Percentiles rank a stretch among this genome's conserved stretches.
These are phyloP conservation scores for Fusarium buharicum DNA, from an alignment of 2,329 filamentous ascomycete genomes.

Conservation along the genomic window DNA sequence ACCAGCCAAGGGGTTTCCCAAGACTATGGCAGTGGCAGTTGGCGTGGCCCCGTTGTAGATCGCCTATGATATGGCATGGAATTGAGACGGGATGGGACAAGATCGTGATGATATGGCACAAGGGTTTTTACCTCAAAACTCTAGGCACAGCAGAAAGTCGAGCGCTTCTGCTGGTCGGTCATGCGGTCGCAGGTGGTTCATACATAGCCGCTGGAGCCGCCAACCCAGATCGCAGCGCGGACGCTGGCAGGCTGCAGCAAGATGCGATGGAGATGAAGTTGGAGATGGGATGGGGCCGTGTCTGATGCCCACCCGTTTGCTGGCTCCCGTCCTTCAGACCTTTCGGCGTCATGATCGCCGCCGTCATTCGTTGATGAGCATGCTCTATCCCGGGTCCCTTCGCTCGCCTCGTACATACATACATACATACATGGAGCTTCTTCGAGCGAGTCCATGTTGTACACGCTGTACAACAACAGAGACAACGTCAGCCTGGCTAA, in stretches of 20 bases:
- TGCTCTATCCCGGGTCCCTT: constrained; percentile 36
- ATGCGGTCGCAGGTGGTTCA: constrained; percentile 31
- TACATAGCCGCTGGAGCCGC: constrained; percentile 36
- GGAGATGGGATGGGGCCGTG: constrained; percentile 21
- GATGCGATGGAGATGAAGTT: constrained; percentile 17
- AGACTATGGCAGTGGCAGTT: constrained; percentile 36
- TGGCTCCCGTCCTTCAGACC: constrained; percentile 35
- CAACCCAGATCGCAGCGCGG: constrained; percentile 20
- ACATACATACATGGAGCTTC: constrained; percentile 4
- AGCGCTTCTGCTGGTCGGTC: constrained; percentile 36
- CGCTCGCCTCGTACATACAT: constrained; percentile 22
- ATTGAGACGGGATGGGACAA: constrained; percentile 37
- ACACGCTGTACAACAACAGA: constrained; percentile 24
- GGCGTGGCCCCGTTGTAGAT: constrained; percentile 39
- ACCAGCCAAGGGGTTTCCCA: constrained; percentile 31
- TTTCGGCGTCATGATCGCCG: constrained; percentile 43
- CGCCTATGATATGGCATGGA: constrained; percentile 38
- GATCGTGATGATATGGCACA: constrained; percentile 35
- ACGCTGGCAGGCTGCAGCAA: constrained; percentile 27
- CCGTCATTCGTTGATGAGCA: constrained; percentile 30
- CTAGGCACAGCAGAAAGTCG: constrained; percentile 1
- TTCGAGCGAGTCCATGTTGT: constrained; percentile 4
- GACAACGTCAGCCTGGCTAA: constrained; percentile 24
- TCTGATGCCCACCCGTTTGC: constrained; percentile 45
- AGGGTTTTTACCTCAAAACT: constrained; percentile 9